Conservation (phyloP, 371 early-diverging fungal genomes). For the Rhizopus microsporus region DNA sequence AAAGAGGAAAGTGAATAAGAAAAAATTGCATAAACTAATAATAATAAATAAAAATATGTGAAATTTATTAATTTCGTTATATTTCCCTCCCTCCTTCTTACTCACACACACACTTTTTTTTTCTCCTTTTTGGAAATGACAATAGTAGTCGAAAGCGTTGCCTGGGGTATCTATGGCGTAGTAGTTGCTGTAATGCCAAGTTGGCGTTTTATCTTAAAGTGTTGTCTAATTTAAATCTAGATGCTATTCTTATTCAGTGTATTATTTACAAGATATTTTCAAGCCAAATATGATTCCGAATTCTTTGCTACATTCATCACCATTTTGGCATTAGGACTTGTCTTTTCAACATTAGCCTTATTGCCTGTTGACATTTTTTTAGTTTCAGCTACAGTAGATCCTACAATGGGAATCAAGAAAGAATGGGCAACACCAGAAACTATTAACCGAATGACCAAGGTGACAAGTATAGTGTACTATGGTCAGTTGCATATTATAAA, state of each 20-base stretch:
- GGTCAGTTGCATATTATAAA: slow-evolving; percentile 28
- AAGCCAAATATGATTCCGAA: slow-evolving; percentile 58
- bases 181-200: slow-evolving; percentile 27
- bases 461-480: slow-evolving; percentile 56
- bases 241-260: slow-evolving; percentile 50
- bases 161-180: slow-evolving; percentile 38
- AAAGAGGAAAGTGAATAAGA: not conserved
- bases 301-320: slow-evolving; percentile 57
- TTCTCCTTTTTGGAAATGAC: not conserved
- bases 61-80: not conserved
- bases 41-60: not conserved
- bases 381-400: slow-evolving; percentile 65
- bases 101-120: not conserved
- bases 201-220: not conserved
- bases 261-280: slow-evolving; percentile 59
- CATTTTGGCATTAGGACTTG: slow-evolving; percentile 50
- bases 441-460: slow-evolving; percentile 45
- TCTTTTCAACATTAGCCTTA: slow-evolving; percentile 58
- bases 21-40: not conserved
- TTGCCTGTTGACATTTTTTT: slow-evolving; percentile 71
- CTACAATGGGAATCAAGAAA: slow-evolving; percentile 56
- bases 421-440: slow-evolving; percentile 65
- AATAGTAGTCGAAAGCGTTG: slow-evolving; percentile 35
- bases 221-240: slow-evolving; percentile 22
- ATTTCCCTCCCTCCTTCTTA: not conserved